Evolutionary conservation across 1,139 yeast genomes (phyloP).

Genomic region (Diutina neorugosa): DNA sequence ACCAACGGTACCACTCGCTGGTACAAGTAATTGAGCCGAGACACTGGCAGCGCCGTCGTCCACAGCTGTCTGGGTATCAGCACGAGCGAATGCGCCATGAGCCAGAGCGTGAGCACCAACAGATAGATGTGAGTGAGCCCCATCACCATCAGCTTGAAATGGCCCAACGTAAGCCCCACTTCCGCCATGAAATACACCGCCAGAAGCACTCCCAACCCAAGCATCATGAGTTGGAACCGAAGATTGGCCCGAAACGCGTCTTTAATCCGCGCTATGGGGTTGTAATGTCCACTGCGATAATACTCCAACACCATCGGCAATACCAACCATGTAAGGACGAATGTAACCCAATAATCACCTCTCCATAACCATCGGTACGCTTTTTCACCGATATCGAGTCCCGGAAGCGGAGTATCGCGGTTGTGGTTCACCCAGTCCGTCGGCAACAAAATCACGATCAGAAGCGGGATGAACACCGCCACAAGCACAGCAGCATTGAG

Average conservation of each 20-base stretch:
- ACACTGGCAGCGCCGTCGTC: slow-evolving; percentile 31
- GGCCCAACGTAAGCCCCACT: slow-evolving; percentile 44
- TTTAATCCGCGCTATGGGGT: slow-evolving; percentile 28
- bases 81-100: slow-evolving; percentile 75
- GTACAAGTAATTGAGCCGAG: slow-evolving; percentile 33
- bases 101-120: slow-evolving; percentile 63
- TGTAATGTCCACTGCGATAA: slow-evolving; percentile 58
- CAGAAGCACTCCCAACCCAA: slow-evolving; percentile 42
- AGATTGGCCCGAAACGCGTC: slow-evolving; percentile 50
- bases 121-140: slow-evolving; percentile 77
- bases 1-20: slow-evolving; percentile 43
- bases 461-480: slow-evolving; percentile 1
- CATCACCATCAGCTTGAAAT: slow-evolving; percentile 56
- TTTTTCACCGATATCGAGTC: slow-evolving; percentile 24
- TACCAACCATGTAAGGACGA: slow-evolving; percentile 59
- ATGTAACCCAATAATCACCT: slow-evolving; percentile 70
- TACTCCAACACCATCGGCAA: slow-evolving; percentile 65
- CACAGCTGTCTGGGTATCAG: slow-evolving; percentile 52
- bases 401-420: slow-evolving; percentile 8
- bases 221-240: slow-evolving; percentile 46
- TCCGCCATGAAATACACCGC: slow-evolving; percentile 49
- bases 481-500: background rate
- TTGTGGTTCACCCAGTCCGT: slow-evolving; percentile 2
- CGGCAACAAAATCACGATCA: background rate
- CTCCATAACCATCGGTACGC: slow-evolving; percentile 57